Base-by-base conservation (phyloP, 345 rosid genomes). In the Salix suchowensis region DNA sequence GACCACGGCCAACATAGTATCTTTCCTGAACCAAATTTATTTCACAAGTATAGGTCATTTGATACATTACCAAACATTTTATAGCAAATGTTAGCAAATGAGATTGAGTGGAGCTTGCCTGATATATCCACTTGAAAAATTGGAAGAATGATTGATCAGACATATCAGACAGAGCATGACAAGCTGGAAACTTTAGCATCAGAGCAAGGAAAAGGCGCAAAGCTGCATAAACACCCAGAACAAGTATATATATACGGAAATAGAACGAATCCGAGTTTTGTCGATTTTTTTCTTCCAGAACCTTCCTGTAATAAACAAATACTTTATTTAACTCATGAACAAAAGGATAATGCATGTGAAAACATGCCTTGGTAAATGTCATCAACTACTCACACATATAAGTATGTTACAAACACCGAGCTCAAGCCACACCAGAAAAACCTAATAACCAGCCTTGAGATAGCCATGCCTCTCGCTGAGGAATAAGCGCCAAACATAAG, bases 71-170 rank as follows among this genome's bases (percentile, higher is more conserved):
- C 50, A n/a, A 36, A 2, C 52, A 48, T 34, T 6, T 58, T 18
- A 5, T 39, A 39, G 6, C 44, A 62, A 70, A 65, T 74, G 72
- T 46, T 52, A 74, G 69, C 23, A 44, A 65, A 74, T 55, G 30
- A 82, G 26, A 75, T 58, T 67, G 34, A 76, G 76, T 67, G 72
- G 62, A 69, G 68, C 42, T 77, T 87, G 91, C 99, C 98, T 96
- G 88, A 87, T 96, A 96, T 77, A 96, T 91, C 99, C 99, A 96
- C 86, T 96, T 96, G 72, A 96, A 96, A 84, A 96, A 90, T 83
- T 96, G 99, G 84, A 96, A 96, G 84, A 96, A 96, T 30, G 96
- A 83, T 72, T 96, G 99, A 85, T 96, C 92, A 34, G 97, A 92
- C 88, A 92, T 87, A 62, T 87, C 96, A 69, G 99, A 96, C 71